Base-by-base conservation (phyloP, 768 basidiomycete species). In the Austroboletus festivus region DNA sequence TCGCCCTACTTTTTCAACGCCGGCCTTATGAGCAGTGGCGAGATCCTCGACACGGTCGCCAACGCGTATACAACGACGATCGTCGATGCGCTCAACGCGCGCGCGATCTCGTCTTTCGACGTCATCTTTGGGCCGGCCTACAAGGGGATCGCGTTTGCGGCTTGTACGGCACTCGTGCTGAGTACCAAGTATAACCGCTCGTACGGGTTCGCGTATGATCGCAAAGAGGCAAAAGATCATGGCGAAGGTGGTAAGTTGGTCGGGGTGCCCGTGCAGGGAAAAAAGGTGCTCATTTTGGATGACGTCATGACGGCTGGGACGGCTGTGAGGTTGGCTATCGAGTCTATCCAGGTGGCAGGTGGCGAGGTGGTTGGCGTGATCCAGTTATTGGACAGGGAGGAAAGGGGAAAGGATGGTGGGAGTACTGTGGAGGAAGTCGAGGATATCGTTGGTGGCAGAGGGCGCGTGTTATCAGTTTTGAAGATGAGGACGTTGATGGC, bases 1-100 rank as follows among this genome's bases (percentile, higher is more conserved):
- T 99, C 95, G 8, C 96, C 95, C 1, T 98, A 98, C 71, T 99
- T 97, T 68, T 93, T 97, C 77, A 97, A 97, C 61, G 93, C 93
- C 2, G 91, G 91, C 11, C 78, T 92, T 19, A 76, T 99, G 55
- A 89, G 83, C 64, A 83, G 85, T 2, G 93, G 93, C 0, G 80
- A 85, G 1, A 82, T 95, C 33, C 81, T 98, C 40, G 70, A 84
- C 28, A 75, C 83, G 3, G 73, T 95, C 39, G 83, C 92, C 9
- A 73, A 78, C 3, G 90, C 93, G 4, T 97, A 94, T 57, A 91
- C 95, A 3, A 69, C 83, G 1, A 86, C 89, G 12, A 89, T 97
- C 61, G 78, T 87, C 0, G 69, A 73, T 8, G 71, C 74, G 35
- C 46, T 64, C 38, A 57, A 64, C 6, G 53, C 54, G 44, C 55